Base-by-base conservation (phyloP, 371 early-diverging fungal genomes). In the Sporodiniella umbellata region DNA sequence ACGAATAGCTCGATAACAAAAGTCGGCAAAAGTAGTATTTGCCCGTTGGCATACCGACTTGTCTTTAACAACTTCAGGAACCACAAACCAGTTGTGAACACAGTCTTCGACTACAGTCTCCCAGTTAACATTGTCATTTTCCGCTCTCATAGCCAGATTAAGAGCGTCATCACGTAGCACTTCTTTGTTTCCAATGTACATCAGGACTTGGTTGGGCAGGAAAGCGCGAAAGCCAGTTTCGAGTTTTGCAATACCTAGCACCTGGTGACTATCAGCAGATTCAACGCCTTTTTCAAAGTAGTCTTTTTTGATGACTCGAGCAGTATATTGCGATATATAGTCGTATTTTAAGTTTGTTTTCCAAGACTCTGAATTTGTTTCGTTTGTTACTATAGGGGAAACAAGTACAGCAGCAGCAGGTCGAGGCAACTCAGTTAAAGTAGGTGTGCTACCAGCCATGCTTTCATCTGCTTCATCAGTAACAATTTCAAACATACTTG, bases 11-110 rank as follows among this genome's bases (percentile, higher is more conserved):
- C 57, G 52, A 47, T 64, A 69, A 23, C 60, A 59, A 40, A 75
- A 75, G 18, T 75, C 70, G 12, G 67, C 77, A 64, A 72, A 71
- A 12, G 51, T 53, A 6, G 48, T 33, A 56, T 77, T 73, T 18
- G 67, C 71, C 22, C 64, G 57, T 26, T 54, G 46, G 7, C 70
- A n/a, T 2, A 65, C 58, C 17, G 40, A 40, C 42, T 68, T 63
- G 43, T 77, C 77, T 43, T 68, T 70, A 26, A 77, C 73, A 0
- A 73, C 69, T 42, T 77, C 77, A 38, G 73, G 62, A 11, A 77
- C 73, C 48, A 66, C 65, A 45, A 77, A 77, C 73, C 70, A 77
- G 40, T 77, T 69, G 37, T 77, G 77, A 2, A 70, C 69, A 24
- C 47, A 52, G 25, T 70, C 68, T 33, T 77, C 77, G 8, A 65